A percentile compares a stretch with the other conserved stretches of the same genome.
Evolutionary conservation across 495 filamentous ascomycete species (phyloP).

Genomic region (Xylaria longipes): DNA sequence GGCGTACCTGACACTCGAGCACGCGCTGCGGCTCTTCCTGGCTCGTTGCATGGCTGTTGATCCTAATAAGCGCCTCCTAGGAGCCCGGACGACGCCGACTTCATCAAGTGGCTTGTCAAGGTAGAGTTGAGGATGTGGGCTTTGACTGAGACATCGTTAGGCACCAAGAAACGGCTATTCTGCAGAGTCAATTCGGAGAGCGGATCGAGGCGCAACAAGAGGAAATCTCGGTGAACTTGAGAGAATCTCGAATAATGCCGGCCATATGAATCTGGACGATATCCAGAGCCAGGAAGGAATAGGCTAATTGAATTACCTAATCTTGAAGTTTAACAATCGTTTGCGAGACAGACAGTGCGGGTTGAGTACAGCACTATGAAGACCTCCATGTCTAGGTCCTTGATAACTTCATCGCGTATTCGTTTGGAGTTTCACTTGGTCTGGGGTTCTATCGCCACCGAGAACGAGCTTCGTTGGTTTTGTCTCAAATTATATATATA

Average conservation of each 20-base stretch:
- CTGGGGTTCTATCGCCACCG: not conserved
- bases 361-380: not conserved
- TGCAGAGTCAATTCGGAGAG: not conserved
- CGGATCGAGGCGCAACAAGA: not conserved
- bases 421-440: not conserved
- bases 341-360: not conserved
- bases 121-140: not conserved
- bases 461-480: not conserved
- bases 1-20: not conserved
- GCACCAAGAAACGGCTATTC: not conserved
- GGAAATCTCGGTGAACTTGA: not conserved
- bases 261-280: not conserved
- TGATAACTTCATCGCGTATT: not conserved
- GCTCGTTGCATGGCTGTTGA: not conserved
- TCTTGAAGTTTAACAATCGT: not conserved
- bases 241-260: not conserved
- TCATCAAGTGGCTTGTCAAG: not conserved
- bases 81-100: not conserved
- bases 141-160: not conserved
- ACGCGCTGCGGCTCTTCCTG: not conserved
- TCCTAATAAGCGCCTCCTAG: not conserved
- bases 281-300: not conserved
- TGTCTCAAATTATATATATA: not conserved
- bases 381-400: not conserved
- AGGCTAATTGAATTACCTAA: not conserved